These are phyloP conservation scores for Punica granatum DNA, from an alignment of 345 rosid species.

Conservation along the genomic window DNA sequence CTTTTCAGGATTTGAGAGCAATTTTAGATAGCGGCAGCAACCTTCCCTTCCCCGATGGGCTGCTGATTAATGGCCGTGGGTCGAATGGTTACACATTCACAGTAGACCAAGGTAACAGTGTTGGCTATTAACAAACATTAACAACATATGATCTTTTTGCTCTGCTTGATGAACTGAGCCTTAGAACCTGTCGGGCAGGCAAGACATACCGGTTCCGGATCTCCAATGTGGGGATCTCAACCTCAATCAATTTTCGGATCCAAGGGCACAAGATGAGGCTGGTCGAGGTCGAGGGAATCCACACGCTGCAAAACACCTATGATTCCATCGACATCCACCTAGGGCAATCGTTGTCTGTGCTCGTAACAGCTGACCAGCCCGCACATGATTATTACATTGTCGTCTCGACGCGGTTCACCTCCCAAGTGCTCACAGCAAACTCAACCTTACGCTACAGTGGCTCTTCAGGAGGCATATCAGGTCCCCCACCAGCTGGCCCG, in stretches of 20 bases:
- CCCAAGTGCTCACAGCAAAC: constrained; percentile 41
- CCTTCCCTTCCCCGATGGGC: constrained; percentile 61
- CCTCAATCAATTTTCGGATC: constrained; percentile 69
- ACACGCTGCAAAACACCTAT: constrained; percentile 59
- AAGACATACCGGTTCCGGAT: constrained; percentile 68
- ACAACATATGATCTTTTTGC: not conserved
- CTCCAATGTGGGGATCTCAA: constrained; percentile 64
- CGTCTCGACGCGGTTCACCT: constrained; percentile 59
- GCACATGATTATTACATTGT: constrained; percentile 57
- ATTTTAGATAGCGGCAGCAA: constrained; percentile 41
- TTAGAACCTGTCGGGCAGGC: constrained; percentile 27
- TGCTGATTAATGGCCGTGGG: constrained; percentile 57
- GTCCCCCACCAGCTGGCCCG: constrained; percentile 60
- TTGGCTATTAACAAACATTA: too few relatives aligned
- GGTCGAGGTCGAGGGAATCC: constrained; percentile 77
- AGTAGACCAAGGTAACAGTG: constrained; percentile 47
- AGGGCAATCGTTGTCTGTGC: constrained; percentile 66
- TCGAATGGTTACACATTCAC: constrained; percentile 42
- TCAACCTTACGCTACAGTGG: constrained; percentile 63
- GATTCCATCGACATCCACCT: constrained; percentile 59
- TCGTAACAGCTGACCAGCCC: constrained; percentile 69
- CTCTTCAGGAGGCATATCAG: constrained; percentile 45
- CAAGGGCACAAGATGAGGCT: constrained; percentile 71
- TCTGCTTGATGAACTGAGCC: not conserved
- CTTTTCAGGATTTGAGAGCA: constrained; percentile 45